phyloP scores from a whole-genome alignment of 73 alveolate species.

The Uronychia setigera region DNA sequence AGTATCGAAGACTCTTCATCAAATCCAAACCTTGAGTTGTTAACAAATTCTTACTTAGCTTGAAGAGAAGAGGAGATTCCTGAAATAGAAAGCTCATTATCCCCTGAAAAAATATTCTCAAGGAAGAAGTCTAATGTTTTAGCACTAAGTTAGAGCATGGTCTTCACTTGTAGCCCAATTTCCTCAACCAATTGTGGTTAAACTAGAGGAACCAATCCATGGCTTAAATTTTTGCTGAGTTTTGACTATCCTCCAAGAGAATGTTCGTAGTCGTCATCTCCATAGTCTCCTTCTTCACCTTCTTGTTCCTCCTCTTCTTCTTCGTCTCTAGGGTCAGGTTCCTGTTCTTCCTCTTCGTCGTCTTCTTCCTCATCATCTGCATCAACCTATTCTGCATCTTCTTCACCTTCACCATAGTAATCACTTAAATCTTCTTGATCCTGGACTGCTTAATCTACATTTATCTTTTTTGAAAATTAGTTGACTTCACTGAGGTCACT shows the following conservation, averaged over 20 bases:
- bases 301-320: not conserved
- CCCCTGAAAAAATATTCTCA: not conserved
- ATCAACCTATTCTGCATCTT: too few species aligned
- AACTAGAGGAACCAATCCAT: not conserved
- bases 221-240: not conserved
- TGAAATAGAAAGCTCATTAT: not conserved
- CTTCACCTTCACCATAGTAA: not conserved
- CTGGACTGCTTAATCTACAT: not conserved
- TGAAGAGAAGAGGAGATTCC: not conserved
- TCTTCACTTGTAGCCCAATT: not conserved
- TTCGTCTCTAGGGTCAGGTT: not conserved
- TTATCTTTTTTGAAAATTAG: not conserved
- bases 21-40: not conserved
- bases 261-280: not conserved
- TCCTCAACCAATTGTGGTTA: not conserved
- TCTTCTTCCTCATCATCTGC: not conserved
- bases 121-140: not conserved
- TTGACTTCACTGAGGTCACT: not conserved
- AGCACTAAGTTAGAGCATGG: not conserved
- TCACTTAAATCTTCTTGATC: not conserved
- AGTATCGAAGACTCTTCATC: not conserved
- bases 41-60: not conserved
- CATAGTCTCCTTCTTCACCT: not conserved
- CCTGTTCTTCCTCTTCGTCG: not conserved
- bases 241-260: not conserved